Evolutionary conservation across 2,329 filamentous ascomycete species (phyloP).

Genomic region (Lecanoromycetidae sp.): DNA sequence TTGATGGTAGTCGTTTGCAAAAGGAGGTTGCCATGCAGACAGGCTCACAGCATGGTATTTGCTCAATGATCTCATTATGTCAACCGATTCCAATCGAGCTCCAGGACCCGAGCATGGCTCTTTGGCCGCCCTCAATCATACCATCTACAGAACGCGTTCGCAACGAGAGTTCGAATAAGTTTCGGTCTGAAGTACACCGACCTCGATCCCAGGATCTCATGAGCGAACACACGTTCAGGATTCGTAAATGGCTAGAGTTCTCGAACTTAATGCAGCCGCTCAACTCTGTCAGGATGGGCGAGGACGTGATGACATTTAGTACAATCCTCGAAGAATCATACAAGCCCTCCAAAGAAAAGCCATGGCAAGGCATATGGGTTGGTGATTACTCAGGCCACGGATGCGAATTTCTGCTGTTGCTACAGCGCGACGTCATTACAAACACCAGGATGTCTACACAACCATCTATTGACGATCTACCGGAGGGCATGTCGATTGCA

Average conservation of each 20-base stretch:
- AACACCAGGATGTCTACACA: conserved; percentile 7
- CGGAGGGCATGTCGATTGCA: not conserved
- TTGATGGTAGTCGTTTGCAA: conserved; percentile 4
- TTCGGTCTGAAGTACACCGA: conserved; percentile 34
- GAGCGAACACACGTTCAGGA: conserved; percentile 58
- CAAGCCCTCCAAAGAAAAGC: conserved; percentile 65
- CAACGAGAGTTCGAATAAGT: conserved; percentile 36
- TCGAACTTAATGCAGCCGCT: conserved; percentile 26
- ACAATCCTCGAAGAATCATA: conserved; percentile 66
- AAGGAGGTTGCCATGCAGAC: conserved; percentile 19
- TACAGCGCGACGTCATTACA: conserved; percentile 41
- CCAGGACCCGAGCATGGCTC: conserved; percentile 36
- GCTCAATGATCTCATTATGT: conserved; percentile 30
- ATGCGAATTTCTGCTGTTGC: conserved; percentile 72
- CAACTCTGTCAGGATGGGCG: conserved; percentile 34
- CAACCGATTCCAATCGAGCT: conserved; percentile 29
- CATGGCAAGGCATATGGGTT: conserved; percentile 83
- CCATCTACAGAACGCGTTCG: conserved; percentile 50
- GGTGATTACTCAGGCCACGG: conserved; percentile 83
- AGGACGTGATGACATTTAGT: conserved; percentile 50
- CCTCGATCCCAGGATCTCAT: conserved; percentile 47
- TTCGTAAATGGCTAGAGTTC: conserved; percentile 67
- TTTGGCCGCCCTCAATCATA: conserved; percentile 54
- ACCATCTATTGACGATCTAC: conserved; percentile 11
- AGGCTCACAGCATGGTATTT: conserved; percentile 21